Evolutionary conservation across 164 flowering plant species (phyloP).

Genomic region (Vitis rupestris): DNA sequence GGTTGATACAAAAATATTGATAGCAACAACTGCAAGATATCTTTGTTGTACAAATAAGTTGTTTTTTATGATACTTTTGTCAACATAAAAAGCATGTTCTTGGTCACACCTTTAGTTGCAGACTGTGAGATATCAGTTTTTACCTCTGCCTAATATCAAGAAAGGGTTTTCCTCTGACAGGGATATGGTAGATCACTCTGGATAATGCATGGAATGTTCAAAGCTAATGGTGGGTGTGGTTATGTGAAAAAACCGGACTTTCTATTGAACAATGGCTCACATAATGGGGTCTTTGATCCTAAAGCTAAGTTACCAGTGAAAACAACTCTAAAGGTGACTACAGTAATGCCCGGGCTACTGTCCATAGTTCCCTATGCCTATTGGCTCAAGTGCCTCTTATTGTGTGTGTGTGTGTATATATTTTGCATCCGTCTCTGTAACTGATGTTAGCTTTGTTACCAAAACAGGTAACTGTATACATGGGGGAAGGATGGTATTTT

Average conservation of each 20-base stretch:
- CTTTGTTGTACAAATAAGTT: neutral
- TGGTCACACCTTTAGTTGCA: neutral
- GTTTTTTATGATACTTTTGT: neutral
- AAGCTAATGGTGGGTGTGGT: slow-evolving; percentile 67
- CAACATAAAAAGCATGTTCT: neutral
- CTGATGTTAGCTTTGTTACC: neutral
- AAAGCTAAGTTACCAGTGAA: slow-evolving; percentile 39
- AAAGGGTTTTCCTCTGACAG: slow-evolving; percentile 24
- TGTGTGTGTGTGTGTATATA: neutral
- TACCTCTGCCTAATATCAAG: neutral
- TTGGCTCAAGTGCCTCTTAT: neutral
- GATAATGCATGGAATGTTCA: slow-evolving; percentile 81
- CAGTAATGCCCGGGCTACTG: neutral
- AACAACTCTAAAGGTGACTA: slow-evolving; percentile 51
- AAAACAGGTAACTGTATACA: slow-evolving; percentile 54
- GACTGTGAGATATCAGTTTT: neutral
- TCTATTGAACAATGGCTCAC: slow-evolving; percentile 32
- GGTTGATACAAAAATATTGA: neutral
- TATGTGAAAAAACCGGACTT: slow-evolving; percentile 66
- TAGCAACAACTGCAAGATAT: neutral
- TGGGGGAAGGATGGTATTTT: slow-evolving; percentile 79
- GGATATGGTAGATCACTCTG: slow-evolving; percentile 71
- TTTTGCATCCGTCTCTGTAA: neutral
- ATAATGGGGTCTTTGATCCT: slow-evolving; percentile 51
- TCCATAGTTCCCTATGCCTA: neutral